Evolutionary conservation across 139 green algal species (phyloP).

Genomic region (Micractinium sp.): DNA sequence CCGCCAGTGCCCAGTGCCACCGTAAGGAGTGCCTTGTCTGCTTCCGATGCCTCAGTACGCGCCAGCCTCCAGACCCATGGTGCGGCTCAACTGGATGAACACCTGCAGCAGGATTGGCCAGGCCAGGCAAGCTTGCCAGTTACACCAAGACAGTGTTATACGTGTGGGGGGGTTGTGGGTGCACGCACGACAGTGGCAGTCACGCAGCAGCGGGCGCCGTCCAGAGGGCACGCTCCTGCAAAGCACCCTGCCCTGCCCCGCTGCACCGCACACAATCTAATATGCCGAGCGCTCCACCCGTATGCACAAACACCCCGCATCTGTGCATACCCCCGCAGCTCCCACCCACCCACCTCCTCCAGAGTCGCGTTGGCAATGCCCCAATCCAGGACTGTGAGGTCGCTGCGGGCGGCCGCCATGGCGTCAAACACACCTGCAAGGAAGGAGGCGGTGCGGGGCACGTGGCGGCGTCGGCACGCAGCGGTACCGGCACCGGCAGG

Average conservation of each 20-base stretch:
- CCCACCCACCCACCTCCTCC: constrained; percentile 82
- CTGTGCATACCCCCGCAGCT: too few species aligned
- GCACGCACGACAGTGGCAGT: too few species aligned
- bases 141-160: not conserved
- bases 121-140: not conserved
- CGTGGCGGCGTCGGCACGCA: not conserved
- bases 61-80: constrained; percentile 42
- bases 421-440: constrained; percentile 71
- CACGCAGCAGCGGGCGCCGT: too few species aligned
- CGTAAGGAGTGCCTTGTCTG: too few species aligned
- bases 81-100: constrained; percentile 62
- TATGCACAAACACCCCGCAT: too few species aligned
- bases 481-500: not conserved
- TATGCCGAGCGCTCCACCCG: too few species aligned
- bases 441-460: not conserved
- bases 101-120: not conserved
- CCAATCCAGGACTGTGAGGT: constrained; percentile 84
- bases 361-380: constrained; percentile 91
- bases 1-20: too few species aligned
- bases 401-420: constrained; percentile 53
- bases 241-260: not conserved
- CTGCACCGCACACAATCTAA: not conserved
- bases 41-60: not conserved
- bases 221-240: too few species aligned
- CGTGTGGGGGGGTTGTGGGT: too few species aligned